These are phyloP conservation scores for Flueggea neowawraea DNA, from an alignment of 441 rosid species.

Conservation along the genomic window DNA sequence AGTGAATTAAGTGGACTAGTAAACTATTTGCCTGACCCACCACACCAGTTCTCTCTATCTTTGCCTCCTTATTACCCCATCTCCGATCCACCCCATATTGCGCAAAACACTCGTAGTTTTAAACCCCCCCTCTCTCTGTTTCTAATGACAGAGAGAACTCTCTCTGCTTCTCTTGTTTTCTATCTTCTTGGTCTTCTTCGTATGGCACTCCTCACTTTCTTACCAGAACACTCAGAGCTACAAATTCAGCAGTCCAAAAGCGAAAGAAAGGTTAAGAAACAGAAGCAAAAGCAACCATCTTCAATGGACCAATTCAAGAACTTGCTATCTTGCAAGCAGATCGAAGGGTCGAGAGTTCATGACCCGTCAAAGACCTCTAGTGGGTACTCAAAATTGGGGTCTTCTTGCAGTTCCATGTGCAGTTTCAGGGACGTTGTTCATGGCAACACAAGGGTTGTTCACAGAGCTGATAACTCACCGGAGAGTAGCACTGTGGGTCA, in stretches of 20 bases:
- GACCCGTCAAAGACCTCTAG: slow-evolving; percentile 59
- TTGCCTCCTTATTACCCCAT: slow-evolving; percentile 36
- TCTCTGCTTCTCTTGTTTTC: neutral
- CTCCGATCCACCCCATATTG: slow-evolving; percentile 52
- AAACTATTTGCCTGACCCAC: slow-evolving; percentile 32
- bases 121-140: slow-evolving; percentile 17
- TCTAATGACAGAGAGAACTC: too few relatives aligned
- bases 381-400: slow-evolving; percentile 40
- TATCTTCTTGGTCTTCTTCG: slow-evolving; percentile 7
- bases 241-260: slow-evolving; percentile 33
- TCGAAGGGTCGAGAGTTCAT: slow-evolving; percentile 67
- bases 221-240: slow-evolving; percentile 39
- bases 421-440: slow-evolving; percentile 82
- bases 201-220: slow-evolving; percentile 71
- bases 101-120: slow-evolving; percentile 16
- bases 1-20: slow-evolving; percentile 9
- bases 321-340: slow-evolving; percentile 79
- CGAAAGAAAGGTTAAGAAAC: slow-evolving; percentile 29
- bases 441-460: slow-evolving; percentile 86
- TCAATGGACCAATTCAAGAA: slow-evolving; percentile 99
- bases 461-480: slow-evolving; percentile 89
- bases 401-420: slow-evolving; percentile 87
- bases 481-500: slow-evolving; percentile 68
- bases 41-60: slow-evolving; percentile 18
- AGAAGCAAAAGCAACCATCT: slow-evolving; percentile 44